Base-by-base conservation (phyloP, 441 rosid genomes). In the Croton setiger region DNA sequence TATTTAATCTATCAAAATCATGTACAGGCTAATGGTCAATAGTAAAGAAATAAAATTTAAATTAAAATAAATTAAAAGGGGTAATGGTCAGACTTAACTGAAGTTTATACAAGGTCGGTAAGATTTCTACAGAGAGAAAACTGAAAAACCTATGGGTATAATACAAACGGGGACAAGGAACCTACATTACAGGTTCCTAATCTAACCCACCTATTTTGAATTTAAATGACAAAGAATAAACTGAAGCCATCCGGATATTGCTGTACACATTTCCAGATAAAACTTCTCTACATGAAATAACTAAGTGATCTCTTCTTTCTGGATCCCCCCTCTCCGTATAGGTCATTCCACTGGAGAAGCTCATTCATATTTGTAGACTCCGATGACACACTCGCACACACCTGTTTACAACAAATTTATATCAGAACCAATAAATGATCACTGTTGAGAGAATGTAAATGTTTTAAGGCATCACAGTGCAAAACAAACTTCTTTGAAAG, bases 281-380 rank as follows among this genome's bases (percentile, higher is more conserved):
- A 37, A 52, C 69, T 53, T 79, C 78, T 79, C 90, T 96, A 96
- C 98, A 96, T 89, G 84, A 92, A 96, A 80, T 96, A 96, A 82
- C 98, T 96, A 17, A 93, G 87, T n/a, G 97, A 83, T 39, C 71
- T 83, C 84, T 81, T 93, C 89, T 93, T 96, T 76, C 98, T 89
- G 0, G 99, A 88, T 68, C 99, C 99, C 27, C 99, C 99, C 83
- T 96, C 99, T 41, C 99, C 99, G 21, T 96, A 96, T 47, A 96
- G 69, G 49, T 96, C 98, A 54, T 96, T 96, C 99, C 99, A 96
- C 68, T 91, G 98, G 41, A 88, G 88, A 36, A 96, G 89, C 80
- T 96, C 98, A 53, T 80, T 96, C 97, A 93, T 96, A 75, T 88
- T 96, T 13, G 88, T 73, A 4, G 98, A 93, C 74, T 96, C 99